Evolutionary conservation across 306 rosid species (phyloP).

Genomic region (Prunus padus): DNA sequence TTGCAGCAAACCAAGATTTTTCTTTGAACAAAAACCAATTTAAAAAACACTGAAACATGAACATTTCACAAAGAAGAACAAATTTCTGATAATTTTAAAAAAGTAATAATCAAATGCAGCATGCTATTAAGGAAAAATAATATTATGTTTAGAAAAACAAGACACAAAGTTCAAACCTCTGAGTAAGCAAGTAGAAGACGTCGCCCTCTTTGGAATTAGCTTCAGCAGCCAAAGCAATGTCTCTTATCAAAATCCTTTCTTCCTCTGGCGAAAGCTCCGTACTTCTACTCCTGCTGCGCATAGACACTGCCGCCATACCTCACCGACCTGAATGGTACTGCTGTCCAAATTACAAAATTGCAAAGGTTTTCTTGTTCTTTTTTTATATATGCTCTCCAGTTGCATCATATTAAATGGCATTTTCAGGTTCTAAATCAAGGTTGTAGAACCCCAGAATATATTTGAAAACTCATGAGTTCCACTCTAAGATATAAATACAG

Average conservation of each 20-base stretch:
- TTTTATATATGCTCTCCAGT: too few relatives aligned
- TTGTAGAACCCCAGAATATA: too few relatives aligned
- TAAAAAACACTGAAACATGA: not conserved
- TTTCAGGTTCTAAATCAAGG: too few relatives aligned
- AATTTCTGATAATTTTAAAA: not conserved
- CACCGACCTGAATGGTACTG: not conserved
- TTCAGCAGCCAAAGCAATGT: slow-evolving; percentile 85
- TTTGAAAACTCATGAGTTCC: too few relatives aligned
- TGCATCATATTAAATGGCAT: too few relatives aligned
- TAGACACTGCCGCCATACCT: slow-evolving; percentile 59
- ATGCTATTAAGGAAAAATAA: not conserved
- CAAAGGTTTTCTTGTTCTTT: not conserved
- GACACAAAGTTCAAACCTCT: slow-evolving; percentile 51
- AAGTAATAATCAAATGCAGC: not conserved
- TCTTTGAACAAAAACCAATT: not conserved
- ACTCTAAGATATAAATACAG: too few relatives aligned
- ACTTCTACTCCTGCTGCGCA: slow-evolving; percentile 52
- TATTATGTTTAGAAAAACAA: not conserved
- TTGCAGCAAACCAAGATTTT: not conserved
- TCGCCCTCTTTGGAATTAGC: slow-evolving; percentile 84
- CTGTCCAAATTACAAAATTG: not conserved
- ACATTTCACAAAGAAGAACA: not conserved
- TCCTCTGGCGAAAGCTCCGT: slow-evolving; percentile 74
- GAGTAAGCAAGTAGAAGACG: slow-evolving; percentile 70
- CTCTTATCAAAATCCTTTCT: slow-evolving; percentile 87